Base-by-base conservation (phyloP, 345 rosid species). In the Populus alba region DNA sequence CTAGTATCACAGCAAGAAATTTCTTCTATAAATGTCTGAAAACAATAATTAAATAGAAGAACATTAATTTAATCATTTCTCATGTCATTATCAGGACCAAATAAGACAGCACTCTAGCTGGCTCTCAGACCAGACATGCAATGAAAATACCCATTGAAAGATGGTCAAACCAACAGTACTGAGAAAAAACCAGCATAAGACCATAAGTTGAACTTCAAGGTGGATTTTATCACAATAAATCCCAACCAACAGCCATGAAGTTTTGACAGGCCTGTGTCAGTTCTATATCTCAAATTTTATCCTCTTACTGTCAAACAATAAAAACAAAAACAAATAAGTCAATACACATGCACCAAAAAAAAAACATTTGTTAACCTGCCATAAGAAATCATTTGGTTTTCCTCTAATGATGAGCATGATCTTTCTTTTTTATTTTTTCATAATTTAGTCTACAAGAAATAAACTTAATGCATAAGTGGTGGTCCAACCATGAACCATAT, bases 1-100 rank as follows among this genome's bases (percentile, higher is more conserved):
- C 91, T 87, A 82, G 27, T 76, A 77, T 6, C 31, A 78, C 18
- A 45, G 6, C 22, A 55, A 41, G 53, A 81, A 35, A 43, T 23
- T 43, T 71, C 13, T 73, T 16, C 35, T 25, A 33, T 51, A 29
- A 15, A 45, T 75, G 47, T 72, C 68, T 41, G 29, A 47, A 69
- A 75, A 37, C 66, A 49, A 51, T 29, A 27, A 29, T 27, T 45
- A 49, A 29, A 10, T 39, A 59, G 65, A 51, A 51, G 59, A 59
- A 3, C 65, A n/a, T 59, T 59, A 59, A 59, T 59, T 59, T n/a
- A 59, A 4, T 59, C 29, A n/a, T 59, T 59, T 59, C 65, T n/a
- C 29, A n/a, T 23, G 5, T 23, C 65, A 59, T n/a, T 59, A 23
- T 59, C 65, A n/a, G 29, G 7, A 23, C 25, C 12, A 59, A 3